These are phyloP conservation scores for Aotearoamyces nothofagi DNA, from an alignment of 2,329 filamentous ascomycete genomes.

Conservation along the genomic window DNA sequence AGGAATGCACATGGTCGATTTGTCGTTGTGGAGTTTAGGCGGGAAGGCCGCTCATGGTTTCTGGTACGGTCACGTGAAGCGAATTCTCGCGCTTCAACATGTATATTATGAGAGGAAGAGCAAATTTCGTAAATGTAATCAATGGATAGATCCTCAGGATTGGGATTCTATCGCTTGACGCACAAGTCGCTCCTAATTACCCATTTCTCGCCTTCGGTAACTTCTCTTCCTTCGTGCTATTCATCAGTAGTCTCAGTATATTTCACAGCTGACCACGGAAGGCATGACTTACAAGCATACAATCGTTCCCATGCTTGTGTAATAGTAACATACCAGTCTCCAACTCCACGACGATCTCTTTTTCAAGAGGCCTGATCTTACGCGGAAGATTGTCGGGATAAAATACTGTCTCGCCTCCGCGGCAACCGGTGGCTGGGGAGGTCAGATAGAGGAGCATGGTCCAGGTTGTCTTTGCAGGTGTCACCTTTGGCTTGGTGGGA, in stretches of 20 bases:
- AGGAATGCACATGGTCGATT: too few relatives aligned
- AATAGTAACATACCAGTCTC: constrained; percentile 78
- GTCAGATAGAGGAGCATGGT: constrained; percentile 81
- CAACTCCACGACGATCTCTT: constrained; percentile 56
- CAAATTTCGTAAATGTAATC: too few relatives aligned
- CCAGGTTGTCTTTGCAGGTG: constrained; percentile 66
- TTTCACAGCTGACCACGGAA: constrained; percentile 1
- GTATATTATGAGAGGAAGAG: too few relatives aligned
- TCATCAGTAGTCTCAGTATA: constrained; percentile 5
- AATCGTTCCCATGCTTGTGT: constrained; percentile 80
- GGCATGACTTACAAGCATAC: constrained; percentile 47
- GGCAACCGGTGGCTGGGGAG: constrained; percentile 55
- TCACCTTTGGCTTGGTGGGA: constrained; percentile 23
- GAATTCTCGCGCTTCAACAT: too few relatives aligned
- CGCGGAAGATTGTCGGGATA: constrained; percentile 52
- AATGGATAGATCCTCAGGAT: too few relatives aligned
- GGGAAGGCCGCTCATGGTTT: too few relatives aligned
- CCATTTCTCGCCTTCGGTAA: constrained; percentile 76
- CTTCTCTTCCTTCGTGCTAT: constrained; percentile 70
- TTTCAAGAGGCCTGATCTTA: constrained; percentile 27
- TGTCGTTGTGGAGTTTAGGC: too few relatives aligned
- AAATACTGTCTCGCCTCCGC: constrained; percentile 84
- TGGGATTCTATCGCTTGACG: constrained; percentile 40
- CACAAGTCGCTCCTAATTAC: constrained; percentile 75
- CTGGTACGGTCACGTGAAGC: too few relatives aligned